A percentile compares a stretch with the other conserved stretches of the same genome.
Conservation (phyloP, 257 asterid genomes). For the Catharanthus roseus region DNA sequence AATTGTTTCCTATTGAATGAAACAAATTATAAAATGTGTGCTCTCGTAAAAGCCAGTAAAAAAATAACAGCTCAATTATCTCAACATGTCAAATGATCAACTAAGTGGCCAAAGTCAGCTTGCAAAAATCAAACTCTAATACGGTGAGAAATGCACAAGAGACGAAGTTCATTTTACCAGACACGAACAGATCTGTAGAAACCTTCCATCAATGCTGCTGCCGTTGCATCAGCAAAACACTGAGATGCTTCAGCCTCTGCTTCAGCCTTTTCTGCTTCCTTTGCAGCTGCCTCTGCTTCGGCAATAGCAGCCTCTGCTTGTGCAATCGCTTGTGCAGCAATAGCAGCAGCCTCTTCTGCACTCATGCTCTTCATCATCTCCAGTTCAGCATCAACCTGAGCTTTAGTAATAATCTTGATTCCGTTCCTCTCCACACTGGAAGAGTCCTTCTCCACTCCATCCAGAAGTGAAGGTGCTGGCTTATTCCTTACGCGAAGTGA, state of each 20-base stretch:
- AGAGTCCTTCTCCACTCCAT: constrained; percentile 33
- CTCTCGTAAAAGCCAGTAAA: not conserved
- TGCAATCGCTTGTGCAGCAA: constrained; percentile 81
- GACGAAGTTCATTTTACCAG: constrained; percentile 42
- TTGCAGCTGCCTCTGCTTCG: constrained; percentile 79
- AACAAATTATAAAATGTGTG: not conserved
- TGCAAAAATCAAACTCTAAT: not conserved
- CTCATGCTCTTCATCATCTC: constrained; percentile 72
- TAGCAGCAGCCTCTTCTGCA: constrained; percentile 66
- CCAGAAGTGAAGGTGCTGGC: constrained; percentile 25
- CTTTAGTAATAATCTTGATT: constrained; percentile 42
- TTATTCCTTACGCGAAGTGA: constrained; percentile 29
- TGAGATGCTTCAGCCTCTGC: constrained; percentile 88
- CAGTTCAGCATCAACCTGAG: constrained; percentile 71
- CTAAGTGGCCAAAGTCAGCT: not conserved
- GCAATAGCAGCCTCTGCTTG: constrained; percentile 90
- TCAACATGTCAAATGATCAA: not conserved
- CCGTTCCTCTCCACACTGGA: constrained; percentile 31
- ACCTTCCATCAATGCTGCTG: constrained; percentile 50
- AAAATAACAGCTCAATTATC: not conserved
- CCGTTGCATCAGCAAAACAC: constrained; percentile 78
- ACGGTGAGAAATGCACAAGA: constrained; percentile 2
- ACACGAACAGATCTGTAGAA: constrained; percentile 48
- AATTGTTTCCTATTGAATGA: too few relatives aligned
- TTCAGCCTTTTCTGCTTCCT: constrained; percentile 92